phyloP scores from a whole-genome alignment of 345 rosid species.

The Hevea brasiliensis region DNA sequence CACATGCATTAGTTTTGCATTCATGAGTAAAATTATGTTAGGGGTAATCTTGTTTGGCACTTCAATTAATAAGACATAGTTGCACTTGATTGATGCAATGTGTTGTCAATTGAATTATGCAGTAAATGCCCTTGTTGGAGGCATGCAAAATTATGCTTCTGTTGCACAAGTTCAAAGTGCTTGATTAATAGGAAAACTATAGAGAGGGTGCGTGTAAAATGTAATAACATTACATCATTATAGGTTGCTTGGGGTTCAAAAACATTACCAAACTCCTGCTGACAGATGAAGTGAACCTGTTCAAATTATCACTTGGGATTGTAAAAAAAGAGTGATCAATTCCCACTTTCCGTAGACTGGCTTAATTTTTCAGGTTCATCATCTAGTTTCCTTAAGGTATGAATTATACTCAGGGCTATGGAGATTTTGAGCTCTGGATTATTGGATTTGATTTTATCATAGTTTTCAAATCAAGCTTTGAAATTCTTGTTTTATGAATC shows the following conservation, averaged over 20 bases:
- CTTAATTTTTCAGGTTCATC: slow-evolving; percentile 1
- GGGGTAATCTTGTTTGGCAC: not conserved
- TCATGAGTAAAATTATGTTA: not conserved
- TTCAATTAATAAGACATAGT: not conserved
- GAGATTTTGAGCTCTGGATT: not conserved
- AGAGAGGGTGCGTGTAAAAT: not conserved
- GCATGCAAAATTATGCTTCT: not conserved
- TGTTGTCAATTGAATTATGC: not conserved
- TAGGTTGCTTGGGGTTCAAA: not conserved
- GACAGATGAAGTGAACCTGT: not conserved
- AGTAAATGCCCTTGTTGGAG: not conserved
- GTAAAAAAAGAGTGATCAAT: not conserved
- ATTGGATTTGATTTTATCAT: not conserved
- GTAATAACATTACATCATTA: too few relatives aligned
- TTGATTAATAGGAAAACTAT: not conserved
- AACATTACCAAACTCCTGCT: not conserved
- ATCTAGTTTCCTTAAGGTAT: not conserved
- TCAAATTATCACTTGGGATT: not conserved
- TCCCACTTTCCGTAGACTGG: not conserved
- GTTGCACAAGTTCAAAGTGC: not conserved
- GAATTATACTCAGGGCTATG: not conserved
- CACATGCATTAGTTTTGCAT: not conserved
- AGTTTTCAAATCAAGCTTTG: too few relatives aligned
- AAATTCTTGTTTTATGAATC: too few relatives aligned
- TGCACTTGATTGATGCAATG: not conserved